phyloP scores from a whole-genome alignment of 768 basidiomycete species.

The Pleurotus eryngii region DNA sequence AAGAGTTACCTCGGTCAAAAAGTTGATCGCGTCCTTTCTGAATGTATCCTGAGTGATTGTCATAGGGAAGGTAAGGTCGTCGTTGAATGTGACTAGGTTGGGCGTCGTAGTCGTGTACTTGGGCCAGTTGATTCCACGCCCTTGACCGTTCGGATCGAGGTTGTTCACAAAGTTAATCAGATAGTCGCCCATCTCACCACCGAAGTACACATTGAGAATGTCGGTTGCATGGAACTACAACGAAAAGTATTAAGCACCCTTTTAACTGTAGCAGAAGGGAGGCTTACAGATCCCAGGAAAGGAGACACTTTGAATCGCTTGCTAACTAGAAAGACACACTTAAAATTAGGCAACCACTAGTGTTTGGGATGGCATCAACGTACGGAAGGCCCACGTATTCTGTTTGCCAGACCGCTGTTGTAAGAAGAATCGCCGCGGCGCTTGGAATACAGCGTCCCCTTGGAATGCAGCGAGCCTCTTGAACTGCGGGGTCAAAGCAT shows the following conservation, averaged over 20 bases:
- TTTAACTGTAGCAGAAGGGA: too few species aligned
- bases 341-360: conserved; percentile 9
- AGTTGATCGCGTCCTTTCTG: conserved; percentile 34
- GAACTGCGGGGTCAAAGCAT: conserved; percentile 44
- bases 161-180: conserved; percentile 42
- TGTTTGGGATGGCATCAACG: background rate
- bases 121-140: conserved; percentile 39
- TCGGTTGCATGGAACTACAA: conserved; percentile 37
- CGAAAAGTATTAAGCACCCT: background rate
- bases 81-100: conserved; percentile 37
- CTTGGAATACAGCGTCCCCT: conserved; percentile 51
- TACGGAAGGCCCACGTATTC: conserved; percentile 40
- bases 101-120: conserved; percentile 32
- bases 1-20: conserved; percentile 29
- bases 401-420: conserved; percentile 31
- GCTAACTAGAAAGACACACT: conserved; percentile 28
- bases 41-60: conserved; percentile 41
- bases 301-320: conserved; percentile 40
- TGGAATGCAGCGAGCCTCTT: conserved; percentile 49
- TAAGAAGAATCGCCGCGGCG: conserved; percentile 44
- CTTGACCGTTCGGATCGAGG: conserved; percentile 40
- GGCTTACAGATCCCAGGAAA: conserved; percentile 40
- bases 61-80: conserved; percentile 25
- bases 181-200: conserved; percentile 41
- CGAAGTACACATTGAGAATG: conserved; percentile 37